Conservation (phyloP, 257 asterid genomes). For the Sherardia arvensis region DNA sequence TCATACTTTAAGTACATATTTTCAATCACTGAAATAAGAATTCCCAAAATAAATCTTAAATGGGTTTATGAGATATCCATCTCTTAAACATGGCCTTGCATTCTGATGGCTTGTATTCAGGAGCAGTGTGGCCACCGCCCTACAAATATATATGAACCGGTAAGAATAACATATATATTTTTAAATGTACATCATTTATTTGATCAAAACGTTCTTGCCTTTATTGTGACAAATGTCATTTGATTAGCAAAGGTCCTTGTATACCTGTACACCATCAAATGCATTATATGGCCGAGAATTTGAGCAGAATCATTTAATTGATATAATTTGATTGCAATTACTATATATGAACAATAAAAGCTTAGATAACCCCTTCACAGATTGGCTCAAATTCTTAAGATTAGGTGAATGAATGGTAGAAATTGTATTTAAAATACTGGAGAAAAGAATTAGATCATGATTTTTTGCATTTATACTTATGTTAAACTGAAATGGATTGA, state of each 20-base stretch:
- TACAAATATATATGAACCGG: neutral
- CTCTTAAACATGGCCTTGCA: slow-evolving; percentile 34
- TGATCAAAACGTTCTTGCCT: slow-evolving; percentile 18
- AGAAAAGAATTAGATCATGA: too few species aligned
- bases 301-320: neutral
- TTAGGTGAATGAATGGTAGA: too few species aligned
- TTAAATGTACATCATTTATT: neutral
- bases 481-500: too few species aligned
- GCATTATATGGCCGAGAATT: neutral
- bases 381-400: too few species aligned
- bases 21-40: too few species aligned
- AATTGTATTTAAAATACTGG: too few species aligned
- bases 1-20: too few species aligned
- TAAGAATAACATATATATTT: too few species aligned
- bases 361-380: too few species aligned
- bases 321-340: too few species aligned
- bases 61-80: slow-evolving; percentile 32
- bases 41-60: neutral
- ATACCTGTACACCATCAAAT: slow-evolving; percentile 14
- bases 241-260: slow-evolving; percentile 29
- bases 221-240: slow-evolving; percentile 41
- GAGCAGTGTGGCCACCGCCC: slow-evolving; percentile 37
- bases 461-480: too few species aligned
- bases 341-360: neutral
- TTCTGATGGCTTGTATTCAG: slow-evolving; percentile 21